Percentiles rank a stretch among this genome's conserved stretches.
Conservation (phyloP, 2,329 filamentous ascomycete genomes). For the Fusarium illudens region DNA sequence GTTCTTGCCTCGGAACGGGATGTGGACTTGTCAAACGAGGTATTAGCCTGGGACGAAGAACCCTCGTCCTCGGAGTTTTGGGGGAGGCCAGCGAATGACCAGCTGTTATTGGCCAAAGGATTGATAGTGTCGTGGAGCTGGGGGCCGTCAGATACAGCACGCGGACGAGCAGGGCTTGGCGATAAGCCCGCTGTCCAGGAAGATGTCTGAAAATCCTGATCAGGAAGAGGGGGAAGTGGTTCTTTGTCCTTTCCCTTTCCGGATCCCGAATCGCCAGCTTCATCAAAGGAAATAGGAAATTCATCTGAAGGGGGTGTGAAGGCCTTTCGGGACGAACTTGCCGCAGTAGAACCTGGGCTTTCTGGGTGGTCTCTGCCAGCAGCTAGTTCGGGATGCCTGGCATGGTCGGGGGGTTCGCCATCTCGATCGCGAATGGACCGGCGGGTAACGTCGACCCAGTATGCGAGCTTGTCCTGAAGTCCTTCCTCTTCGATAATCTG, state of each 20-base stretch:
- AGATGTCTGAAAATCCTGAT: conserved; percentile 5
- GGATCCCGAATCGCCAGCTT: conserved; percentile 8
- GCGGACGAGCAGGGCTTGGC: conserved; percentile 51
- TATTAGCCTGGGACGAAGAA: neutral
- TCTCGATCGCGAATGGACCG: conserved; percentile 36
- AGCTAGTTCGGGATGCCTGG: neutral
- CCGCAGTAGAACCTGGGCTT: conserved; percentile 37
- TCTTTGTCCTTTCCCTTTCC: conserved; percentile 32
- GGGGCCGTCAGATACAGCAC: conserved; percentile 67
- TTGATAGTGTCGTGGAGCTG: conserved; percentile 54
- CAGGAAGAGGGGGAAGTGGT: conserved; percentile 7
- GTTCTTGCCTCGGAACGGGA: conserved; percentile 1
- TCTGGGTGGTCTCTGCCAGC: conserved; percentile 18
- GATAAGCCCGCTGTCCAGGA: conserved; percentile 16
- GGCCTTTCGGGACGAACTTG: conserved; percentile 36
- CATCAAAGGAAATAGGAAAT: conserved; percentile 21
- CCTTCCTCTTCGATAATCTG: conserved; percentile 69
- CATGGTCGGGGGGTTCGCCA: neutral
- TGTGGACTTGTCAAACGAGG: neutral
- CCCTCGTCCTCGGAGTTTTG: conserved; percentile 26
- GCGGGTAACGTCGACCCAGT: conserved; percentile 65
- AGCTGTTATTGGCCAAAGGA: conserved; percentile 67
- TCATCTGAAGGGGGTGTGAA: conserved; percentile 40
- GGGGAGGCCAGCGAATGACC: conserved; percentile 62
- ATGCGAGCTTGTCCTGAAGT: conserved; percentile 64